Base-by-base conservation (phyloP, 148 eudicot genomes). In the Gaultheria prostrata region DNA sequence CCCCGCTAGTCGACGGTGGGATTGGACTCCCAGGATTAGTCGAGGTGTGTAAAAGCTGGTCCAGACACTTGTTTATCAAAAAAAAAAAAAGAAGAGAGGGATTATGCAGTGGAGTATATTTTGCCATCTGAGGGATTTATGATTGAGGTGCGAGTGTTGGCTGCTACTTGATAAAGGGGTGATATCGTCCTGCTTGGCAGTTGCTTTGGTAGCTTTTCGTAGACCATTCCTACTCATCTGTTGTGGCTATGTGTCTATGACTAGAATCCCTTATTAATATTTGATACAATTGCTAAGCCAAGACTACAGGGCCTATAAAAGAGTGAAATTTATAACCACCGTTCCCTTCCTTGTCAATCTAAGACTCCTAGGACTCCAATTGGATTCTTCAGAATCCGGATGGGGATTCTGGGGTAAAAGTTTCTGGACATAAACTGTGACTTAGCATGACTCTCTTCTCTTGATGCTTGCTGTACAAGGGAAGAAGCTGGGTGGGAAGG, bases 141-240 rank as follows among this genome's bases (percentile, higher is more conserved):
- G 39, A 15, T 77, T 77, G 79, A 77, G 57, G 59, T 77, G 79
- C 12, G 59, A 77, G 18, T 24, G 59, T 50, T 43, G 0, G 39
- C 21, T 26, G 24, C 54, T 24, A 48, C 50, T 48, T 48, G 78
- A 76, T 74, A 26, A 73, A 17, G 77, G 3, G 43, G 43, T 4
- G 43, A 39, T 63, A 63, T 15, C 26, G 56, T 20, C n/a, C 54
- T 80, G 39, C 43, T 46, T 80, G 74, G 26, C 3, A 7, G 33
- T 43, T 65, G n/a, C 24, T 48, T 80, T 80, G 53, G 74, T 46
- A 39, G 20, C 45, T 80, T 39, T 63, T 79, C 50, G 10, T 63
- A 3, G 14, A 61, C 53, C 12, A 17, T 61, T 80, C 7, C 48
- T 30, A 11, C 14, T 28, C 82, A 63, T 61, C 24, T 77, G 35